Evolutionary conservation across 805 yeast species (phyloP).

Genomic region (Candida lessepsii): DNA sequence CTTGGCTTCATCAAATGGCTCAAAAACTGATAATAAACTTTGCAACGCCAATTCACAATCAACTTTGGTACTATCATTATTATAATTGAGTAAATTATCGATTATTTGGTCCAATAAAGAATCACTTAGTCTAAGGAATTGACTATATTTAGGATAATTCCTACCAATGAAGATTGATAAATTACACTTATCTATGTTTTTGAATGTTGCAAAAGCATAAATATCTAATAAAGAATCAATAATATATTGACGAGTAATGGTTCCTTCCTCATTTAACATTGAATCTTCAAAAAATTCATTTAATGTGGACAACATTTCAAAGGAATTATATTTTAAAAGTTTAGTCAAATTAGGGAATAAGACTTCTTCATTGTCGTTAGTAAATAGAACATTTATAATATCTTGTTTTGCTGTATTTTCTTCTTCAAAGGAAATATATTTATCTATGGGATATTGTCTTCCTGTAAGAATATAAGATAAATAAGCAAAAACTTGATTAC

Average conservation of each 20-base stretch:
- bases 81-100: slow-evolving; percentile 46
- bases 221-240: slow-evolving; percentile 68
- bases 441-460: slow-evolving; percentile 75
- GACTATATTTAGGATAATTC: slow-evolving; percentile 81
- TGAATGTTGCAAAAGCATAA: slow-evolving; percentile 37
- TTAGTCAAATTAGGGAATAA: slow-evolving; percentile 69
- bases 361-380: slow-evolving; percentile 33
- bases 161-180: slow-evolving; percentile 73
- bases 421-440: slow-evolving; percentile 34
- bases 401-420: slow-evolving; percentile 46
- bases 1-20: slow-evolving; percentile 51
- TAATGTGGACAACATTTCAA: slow-evolving; percentile 62
- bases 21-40: slow-evolving; percentile 64
- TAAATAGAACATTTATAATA: slow-evolving; percentile 56
- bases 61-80: slow-evolving; percentile 33
- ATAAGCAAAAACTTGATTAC: slow-evolving; percentile 41
- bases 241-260: slow-evolving; percentile 71
- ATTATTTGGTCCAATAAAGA: slow-evolving; percentile 49
- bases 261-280: slow-evolving; percentile 54
- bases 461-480: slow-evolving; percentile 72
- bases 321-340: slow-evolving; percentile 54
- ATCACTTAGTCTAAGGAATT: slow-evolving; percentile 74
- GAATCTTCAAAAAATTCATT: slow-evolving; percentile 86
- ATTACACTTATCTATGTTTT: slow-evolving; percentile 25
- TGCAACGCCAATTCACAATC: slow-evolving; percentile 79